These are phyloP conservation scores for Penicillium sp. DNA, from an alignment of 2,329 filamentous ascomycete species.

Conservation along the genomic window DNA sequence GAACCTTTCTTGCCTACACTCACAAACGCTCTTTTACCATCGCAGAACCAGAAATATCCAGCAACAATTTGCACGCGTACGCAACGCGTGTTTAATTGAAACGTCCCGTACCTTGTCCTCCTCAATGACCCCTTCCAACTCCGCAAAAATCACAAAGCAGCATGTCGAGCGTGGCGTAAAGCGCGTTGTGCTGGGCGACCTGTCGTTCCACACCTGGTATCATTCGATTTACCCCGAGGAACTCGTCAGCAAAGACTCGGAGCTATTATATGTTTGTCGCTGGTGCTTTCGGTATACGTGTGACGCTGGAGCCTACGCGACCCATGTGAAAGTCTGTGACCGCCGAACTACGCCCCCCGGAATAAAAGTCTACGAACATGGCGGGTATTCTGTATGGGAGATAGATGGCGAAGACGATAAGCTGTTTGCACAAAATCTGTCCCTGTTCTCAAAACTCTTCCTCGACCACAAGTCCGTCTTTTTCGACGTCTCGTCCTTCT, in stretches of 20 bases:
- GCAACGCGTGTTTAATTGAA: neutral
- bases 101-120: neutral
- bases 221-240: constrained; percentile 82
- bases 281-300: constrained; percentile 89
- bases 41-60: neutral
- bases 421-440: constrained; percentile 92
- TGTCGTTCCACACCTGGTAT: constrained; percentile 87
- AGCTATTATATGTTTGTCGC: constrained; percentile 78
- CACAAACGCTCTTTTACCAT: neutral
- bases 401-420: constrained; percentile 85
- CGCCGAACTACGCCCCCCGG: constrained; percentile 59
- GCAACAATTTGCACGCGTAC: neutral
- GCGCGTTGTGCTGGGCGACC: constrained; percentile 78
- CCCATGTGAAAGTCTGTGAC: constrained; percentile 51
- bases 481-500: constrained; percentile 90
- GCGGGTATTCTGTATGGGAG: constrained; percentile 83
- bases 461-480: constrained; percentile 98
- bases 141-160: constrained; percentile 14
- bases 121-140: constrained; percentile 26
- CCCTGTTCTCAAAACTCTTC: constrained; percentile 93
- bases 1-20: neutral
- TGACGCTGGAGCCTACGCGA: constrained; percentile 33
- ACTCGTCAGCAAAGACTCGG: constrained; percentile 48
- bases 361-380: constrained; percentile 70
- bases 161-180: constrained; percentile 67